Base-by-base conservation (phyloP, 805 yeast species). In the Candida caryicola region DNA sequence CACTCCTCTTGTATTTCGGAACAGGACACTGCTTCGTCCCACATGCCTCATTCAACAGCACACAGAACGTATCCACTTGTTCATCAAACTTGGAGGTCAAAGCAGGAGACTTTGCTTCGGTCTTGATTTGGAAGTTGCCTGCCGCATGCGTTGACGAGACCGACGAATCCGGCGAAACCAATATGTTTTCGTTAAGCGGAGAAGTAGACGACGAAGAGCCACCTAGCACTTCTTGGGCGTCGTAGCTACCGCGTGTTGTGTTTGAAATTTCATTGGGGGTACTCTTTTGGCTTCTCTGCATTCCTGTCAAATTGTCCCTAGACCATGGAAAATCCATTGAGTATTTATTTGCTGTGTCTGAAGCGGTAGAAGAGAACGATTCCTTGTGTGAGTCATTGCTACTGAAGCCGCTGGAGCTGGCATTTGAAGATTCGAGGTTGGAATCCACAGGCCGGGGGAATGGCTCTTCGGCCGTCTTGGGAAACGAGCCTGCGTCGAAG, bases 21-120 rank as follows among this genome's bases (percentile, higher is more conserved):
- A 81, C 57, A 3, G 93, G 95, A 46, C 76, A 63, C 12, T 72
- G 72, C 50, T 71, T 80, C 5, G 82, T 81, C 13, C 96, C 97
- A 62, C 97, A 90, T 1, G 89, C 97, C 57, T 79, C 74, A 44
- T 77, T 76, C 54, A 91, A 71, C 50, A 81, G 77, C 17, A 76
- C 75, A 55, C 98, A 91, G 57, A 91, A 91, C 19, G 77, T 78
- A 42, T 76, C 74, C 38, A 82, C 80, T 47, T 82, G 80, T 54
- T 85, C 91, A 52, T 81, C 84, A 55, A 79, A 84, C 6, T 38
- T 38, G 9, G 46, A 45, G 9, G 51, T 41, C 12, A 53, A 47
- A 29, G 46, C 55, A 29, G 38, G 13, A 21, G 31, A 33, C 13
- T 34, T 26, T 9, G 31, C 27, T n/a, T 16, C 30, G 3, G 31